Base-by-base conservation (phyloP, 768 basidiomycete genomes). In the Tulasnella sp. region DNA sequence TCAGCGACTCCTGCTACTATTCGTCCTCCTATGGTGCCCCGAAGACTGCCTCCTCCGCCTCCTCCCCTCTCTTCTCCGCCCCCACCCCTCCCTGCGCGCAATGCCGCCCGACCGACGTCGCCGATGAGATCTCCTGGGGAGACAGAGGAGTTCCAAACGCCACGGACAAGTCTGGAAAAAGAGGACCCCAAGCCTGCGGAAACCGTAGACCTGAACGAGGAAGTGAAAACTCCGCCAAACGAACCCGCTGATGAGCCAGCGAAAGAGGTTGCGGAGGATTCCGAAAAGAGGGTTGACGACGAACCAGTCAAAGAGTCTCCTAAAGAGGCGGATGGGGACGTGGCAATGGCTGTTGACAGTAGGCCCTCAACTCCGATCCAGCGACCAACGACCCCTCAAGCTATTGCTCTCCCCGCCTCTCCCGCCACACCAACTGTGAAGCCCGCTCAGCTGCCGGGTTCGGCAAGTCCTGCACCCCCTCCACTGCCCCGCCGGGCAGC, bases 401-500 rank as follows among this genome's bases (percentile, higher is more conserved):
- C 61, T 17, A 34, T 64, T 1, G 62, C 67, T 2, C 65, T 66
- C 12, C 67, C 67, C 1, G 41, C 63, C 14, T 63, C 25, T 25
- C 31, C 63, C 21, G 21, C 37, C 27, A 45, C 57, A 25, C 54
- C 58, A 12, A 52, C 58, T 29, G 31, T 39, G 17, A 40, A 39
- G 29, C 46, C 60, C 6, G 43, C 25, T 6, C 40, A 32, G 19
- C 51, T 29, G 21, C 49, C 43, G 5, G 35, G 59, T 17, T 25
- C 62, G 25, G 35, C 39, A 8, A 49, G 46, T 17, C 43, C 63
- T 25, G 57, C 63, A 5, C 63, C 65, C 23, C 65, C 65, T 21
- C 65, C 65, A 14, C 32, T 66, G 9, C 65, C 65, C 4, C 43
- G 65, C 12, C 57, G 65, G 19, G 65, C 65, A 6, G 63, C 65